A percentile compares a stretch with the other conserved stretches of the same genome.
These are phyloP conservation scores for Cadophora luteo-olivacea DNA, from an alignment of 2,329 filamentous ascomycete species.

Conservation along the genomic window DNA sequence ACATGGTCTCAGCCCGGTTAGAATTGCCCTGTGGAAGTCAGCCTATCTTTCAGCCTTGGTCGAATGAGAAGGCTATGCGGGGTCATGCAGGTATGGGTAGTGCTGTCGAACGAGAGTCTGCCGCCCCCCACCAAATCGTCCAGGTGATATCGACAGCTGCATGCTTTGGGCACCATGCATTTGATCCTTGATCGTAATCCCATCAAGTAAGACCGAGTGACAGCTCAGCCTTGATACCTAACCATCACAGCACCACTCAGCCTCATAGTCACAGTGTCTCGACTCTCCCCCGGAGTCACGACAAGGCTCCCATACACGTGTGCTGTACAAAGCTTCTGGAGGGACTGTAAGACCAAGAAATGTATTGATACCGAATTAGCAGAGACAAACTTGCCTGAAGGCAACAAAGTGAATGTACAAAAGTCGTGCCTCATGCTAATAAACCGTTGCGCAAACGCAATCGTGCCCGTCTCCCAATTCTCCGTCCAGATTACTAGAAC, in stretches of 20 bases:
- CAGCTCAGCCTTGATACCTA: constrained; percentile 4
- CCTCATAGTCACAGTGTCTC: constrained; percentile 1
- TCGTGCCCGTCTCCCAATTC: background rate
- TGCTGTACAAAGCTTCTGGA: background rate
- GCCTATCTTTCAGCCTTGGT: constrained; percentile 7
- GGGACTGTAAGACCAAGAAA: background rate
- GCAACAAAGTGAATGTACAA: constrained; percentile 9
- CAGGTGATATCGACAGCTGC: background rate
- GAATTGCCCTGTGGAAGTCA: background rate
- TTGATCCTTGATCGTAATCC: constrained; percentile 5
- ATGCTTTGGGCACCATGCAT: constrained; percentile 8
- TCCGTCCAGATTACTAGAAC: background rate
- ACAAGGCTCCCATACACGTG: background rate
- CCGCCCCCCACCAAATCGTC: constrained; percentile 5
- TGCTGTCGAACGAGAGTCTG: constrained; percentile 3
- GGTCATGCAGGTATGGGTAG: constrained; percentile 1
- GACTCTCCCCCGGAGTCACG: background rate
- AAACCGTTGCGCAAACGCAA: constrained; percentile 1
- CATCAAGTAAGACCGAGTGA: constrained; percentile 1
- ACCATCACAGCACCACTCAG: constrained; percentile 2
- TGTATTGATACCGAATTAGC: background rate
- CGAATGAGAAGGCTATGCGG: constrained; percentile 11
- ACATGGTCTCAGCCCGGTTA: constrained; percentile 7
- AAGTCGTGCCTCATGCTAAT: constrained; percentile 1
- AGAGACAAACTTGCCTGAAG: constrained; percentile 2